Base-by-base conservation (phyloP, 495 filamentous ascomycete genomes). In the Aspergillus heteromorphus region DNA sequence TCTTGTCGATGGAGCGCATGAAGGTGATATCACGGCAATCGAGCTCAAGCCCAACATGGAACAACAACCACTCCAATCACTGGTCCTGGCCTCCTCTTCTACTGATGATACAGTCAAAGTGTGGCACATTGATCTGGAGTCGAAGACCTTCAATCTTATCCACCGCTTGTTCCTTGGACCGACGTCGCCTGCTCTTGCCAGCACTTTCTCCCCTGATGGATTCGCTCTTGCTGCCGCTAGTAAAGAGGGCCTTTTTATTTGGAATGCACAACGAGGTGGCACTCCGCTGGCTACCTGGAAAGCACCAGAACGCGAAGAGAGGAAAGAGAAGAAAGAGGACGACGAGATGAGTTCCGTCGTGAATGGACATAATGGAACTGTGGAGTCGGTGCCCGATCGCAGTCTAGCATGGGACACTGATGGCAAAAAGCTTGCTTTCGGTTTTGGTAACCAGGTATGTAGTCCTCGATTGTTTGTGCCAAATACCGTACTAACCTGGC, bases 321-420 rank as follows among this genome's bases (percentile, higher is more conserved):
- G 54, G 13, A 71, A 74, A 41, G 60, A 69, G 13, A 53, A 55
- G 13, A 71, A 74, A 41, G 60, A 61, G 41, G 66, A 67, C n/a
- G 57, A 63, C 25, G 57, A 53, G 3, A 45, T 60, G 34, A 69
- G 68, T 16, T 62, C 62, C 20, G 30, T 56, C 14, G 58, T 66
- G 11, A 77, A 73, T 54, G 73, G 69, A 43, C 73, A 73, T 19
- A 75, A 76, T 55, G 73, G 72, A n/a, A 68, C 53, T 47, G 16
- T 53, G 19, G 59, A 67, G 3, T 51, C 62, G 1, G 56, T 65
- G 27, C 60, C 58, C 4, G 65, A 71, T 57, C 79, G 84, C 38
- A 84, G 81, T 53, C 63, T 92, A 17, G 79, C 81, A 43, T 95
- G 89, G 89, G 87, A 92, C 70, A 75, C 79, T 0, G 81, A 89